These are phyloP conservation scores for Mucor indicus DNA, from an alignment of 371 early-diverging fungal genomes.

Conservation along the genomic window DNA sequence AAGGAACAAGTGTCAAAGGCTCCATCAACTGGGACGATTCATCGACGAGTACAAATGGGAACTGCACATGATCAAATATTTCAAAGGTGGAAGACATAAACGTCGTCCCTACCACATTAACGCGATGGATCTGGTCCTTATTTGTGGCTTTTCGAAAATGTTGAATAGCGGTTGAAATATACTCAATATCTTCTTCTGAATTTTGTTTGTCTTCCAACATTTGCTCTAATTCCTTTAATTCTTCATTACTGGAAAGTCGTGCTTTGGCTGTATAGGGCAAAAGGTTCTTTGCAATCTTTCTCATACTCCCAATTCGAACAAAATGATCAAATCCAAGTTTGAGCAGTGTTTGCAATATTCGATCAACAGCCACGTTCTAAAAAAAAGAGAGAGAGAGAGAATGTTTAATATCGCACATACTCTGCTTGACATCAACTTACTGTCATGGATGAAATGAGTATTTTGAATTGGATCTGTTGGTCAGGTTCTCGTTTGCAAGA, in stretches of 20 bases:
- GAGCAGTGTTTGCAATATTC: conserved; percentile 68
- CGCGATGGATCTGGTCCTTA: conserved; percentile 36
- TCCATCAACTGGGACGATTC: conserved; percentile 89
- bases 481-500: conserved; percentile 32
- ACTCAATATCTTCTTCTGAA: conserved; percentile 50
- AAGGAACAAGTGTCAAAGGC: conserved; percentile 83
- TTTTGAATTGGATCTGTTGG: conserved; percentile 40
- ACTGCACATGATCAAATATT: conserved; percentile 51
- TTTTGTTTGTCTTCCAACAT: conserved; percentile 64
- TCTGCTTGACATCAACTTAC: conserved; percentile 16
- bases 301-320: conserved; percentile 81
- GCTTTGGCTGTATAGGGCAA: conserved; percentile 68
- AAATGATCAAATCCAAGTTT: conserved; percentile 75
- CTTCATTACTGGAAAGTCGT: conserved; percentile 48
- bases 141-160: conserved; percentile 60
- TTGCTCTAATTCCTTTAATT: conserved; percentile 69
- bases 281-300: conserved; percentile 71
- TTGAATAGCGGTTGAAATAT: conserved; percentile 64
- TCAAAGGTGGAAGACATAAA: conserved; percentile 79
- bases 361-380: conserved; percentile 87
- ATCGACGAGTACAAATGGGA: conserved; percentile 82
- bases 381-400: not conserved
- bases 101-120: conserved; percentile 75
- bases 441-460: conserved; percentile 67
- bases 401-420: not conserved